Evolutionary conservation across 2,329 filamentous ascomycete species (phyloP), one percentile per base, ranked within the genome.

Genomic region (Achaetomium macrosporum): DNA sequence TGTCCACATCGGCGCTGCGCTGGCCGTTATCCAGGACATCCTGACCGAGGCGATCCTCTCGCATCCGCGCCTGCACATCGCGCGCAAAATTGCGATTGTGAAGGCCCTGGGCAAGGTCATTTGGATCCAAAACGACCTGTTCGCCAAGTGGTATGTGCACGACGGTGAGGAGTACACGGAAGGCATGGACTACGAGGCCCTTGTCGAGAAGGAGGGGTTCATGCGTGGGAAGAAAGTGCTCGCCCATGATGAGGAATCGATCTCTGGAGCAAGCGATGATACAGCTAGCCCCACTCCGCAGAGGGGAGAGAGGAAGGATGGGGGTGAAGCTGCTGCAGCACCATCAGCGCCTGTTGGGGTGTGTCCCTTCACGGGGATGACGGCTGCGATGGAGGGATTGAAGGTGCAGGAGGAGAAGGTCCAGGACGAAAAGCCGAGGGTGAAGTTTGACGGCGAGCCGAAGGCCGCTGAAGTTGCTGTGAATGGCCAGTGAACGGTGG

Each of bases 81-180:
- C 76, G 53, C 79, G 79, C 68, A 91, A 91, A 71, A 83, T 86
- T 16, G 84, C 81, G 19, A 76, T 92, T 5, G 77, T 91, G 43
- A 87, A 85, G 65, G 88, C 88, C 1, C 74, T 92, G 19, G 82
- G 82, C 57, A 92, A 93, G 68, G 83, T 92, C 25, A 84, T 92
- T 59, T 92, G 88, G 87, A 90, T 92, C 60, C 88, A 92, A 69
- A 92, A 92, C 65, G 88, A 92, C 67, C 75, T 92, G 30, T 88
- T 92, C 67, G 85, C 87, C n/a, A 87, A 86, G 67, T 91, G 87
- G 84, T 87, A 90, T 62, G 80, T 88, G 35, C 75, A 78, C 33
- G 84, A 88, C 59, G 83, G 84, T 46, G 78, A 83, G 35, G 85
- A 88, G 67, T 81, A 73, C 58, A 66, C 68, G 29, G 63, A 69